Evolutionary conservation across 352 stramenopile species (phyloP), one percentile per base, ranked within the genome.

Genomic region (Pythium plurisporium): DNA sequence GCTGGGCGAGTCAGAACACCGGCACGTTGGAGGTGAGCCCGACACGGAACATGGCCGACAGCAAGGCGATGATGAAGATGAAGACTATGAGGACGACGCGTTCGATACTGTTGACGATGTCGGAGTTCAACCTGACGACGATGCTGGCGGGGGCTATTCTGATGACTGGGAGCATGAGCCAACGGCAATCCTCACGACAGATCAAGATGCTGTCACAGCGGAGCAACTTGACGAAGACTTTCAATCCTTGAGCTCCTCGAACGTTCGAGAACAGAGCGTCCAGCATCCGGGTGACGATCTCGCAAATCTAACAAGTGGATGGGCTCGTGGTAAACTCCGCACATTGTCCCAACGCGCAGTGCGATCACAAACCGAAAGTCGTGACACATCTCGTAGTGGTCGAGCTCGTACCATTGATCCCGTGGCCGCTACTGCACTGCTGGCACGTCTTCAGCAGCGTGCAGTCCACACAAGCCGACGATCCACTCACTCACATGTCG

Each of bases 81-180:
- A 38, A 17, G 22, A 38, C 22, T 61, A 66, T 23, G 51, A 56
- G 0, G 44, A 56, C 11, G 59, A 60, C 1, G 36, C 15, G 17
- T 66, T 66, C 37, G 59, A 66, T n/a, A n/a, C n/a, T n/a, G n/a
- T n/a, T n/a, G n/a, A n/a, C n/a, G n/a, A n/a, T n/a, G n/a, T n/a
- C n/a, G n/a, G n/a, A n/a, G n/a, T n/a, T n/a, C n/a, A n/a, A n/a
- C n/a, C 6, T 4, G 37, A 34, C 15, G 7, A 12, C 30, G 30
- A 36, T 7, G 46, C 51, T 5, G 27, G 25, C 22, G 48, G 43
- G 17, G n/a, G n/a, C n/a, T 47, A 64, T 42, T 64, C 42, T 2
- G 47, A 56, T 19, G 56, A 57, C 22, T 51, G 27, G 38, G 22
- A 23, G 17, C 20, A 30, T 4, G 43, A 49, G 17, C 4, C 36